Evolutionary conservation across 1,284 basidiomycete species (phyloP), one percentile per base, ranked within the genome.

Genomic region (Tylopilus sp.): DNA sequence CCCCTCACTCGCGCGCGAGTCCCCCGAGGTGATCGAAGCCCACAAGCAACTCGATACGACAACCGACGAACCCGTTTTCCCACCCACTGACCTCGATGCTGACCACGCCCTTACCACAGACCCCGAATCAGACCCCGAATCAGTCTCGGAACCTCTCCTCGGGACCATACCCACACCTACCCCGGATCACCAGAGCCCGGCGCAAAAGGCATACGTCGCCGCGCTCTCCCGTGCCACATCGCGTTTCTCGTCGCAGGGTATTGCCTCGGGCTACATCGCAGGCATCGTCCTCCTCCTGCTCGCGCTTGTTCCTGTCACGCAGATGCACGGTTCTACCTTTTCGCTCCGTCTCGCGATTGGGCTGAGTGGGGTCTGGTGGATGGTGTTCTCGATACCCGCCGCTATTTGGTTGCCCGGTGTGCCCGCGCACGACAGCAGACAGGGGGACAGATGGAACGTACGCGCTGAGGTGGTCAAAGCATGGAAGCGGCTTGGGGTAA

Each of bases 341-440:
- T 84, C 91, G 0, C 81, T 97, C 6, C 84, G 93, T 12, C 84
- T 95, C 2, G 93, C 93, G 0, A 92, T 97, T 41, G 92, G 92
- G 0, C 75, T 92, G 8, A 94, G 91, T 69, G 95, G 94, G 0
- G 78, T 92, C 1, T 95, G 94, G 93, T 97, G 95, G 95, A 91
- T 89, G 0, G 57, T 91, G 0, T 95, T 94, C 71, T 91, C 92
- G 1, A 77, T 96, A 8, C 93, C 93, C 3, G 91, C 92, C 0
- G 89, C 88, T 1, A 49, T 90, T 0, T 94, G 93, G 86, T 81
- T 96, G 1, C 93, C 94, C 0, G 70, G 69, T 13, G 68, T 67
- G 2, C 62, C 69, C n/a, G 12, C 63, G 65, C 3, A 65, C 36
- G 22, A 26, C 65, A 9, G 39, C 44, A 38, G 18, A 26, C 36